Evolutionary conservation across 1,284 basidiomycete genomes (phyloP), one percentile per base, ranked within the genome.

Genomic region (Rhodotorula mucilaginosa): DNA sequence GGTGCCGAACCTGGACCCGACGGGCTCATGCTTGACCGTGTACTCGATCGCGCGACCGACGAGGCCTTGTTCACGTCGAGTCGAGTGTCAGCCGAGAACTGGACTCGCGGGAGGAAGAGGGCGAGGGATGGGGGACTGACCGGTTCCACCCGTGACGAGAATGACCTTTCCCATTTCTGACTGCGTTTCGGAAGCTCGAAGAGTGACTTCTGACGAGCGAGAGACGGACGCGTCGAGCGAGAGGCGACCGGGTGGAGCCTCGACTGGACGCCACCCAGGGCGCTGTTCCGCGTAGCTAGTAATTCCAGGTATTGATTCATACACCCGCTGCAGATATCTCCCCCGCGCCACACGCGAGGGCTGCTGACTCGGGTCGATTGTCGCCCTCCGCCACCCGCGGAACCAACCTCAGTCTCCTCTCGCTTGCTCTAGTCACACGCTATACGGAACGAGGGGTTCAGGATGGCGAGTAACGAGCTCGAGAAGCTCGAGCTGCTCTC

Each of bases 401-500:
- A 26, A n/a, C 34, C 34, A 34, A 7, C 34, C 34, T 34, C 8
- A 2, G 29, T 29, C 54, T 23, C 12, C 54, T 26, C 54, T 29
- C 12, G 2, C 54, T 5, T 21, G 19, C 58, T 10, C 57, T 10
- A 29, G 29, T 31, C 54, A n/a, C 26, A n/a, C 52, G 7, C 26
- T 5, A 21, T 29, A 31, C 12, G 29, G 29, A 18, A 18, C 7
- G 48, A 6, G 5, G 18, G 48, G 48, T 21, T 31, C 62, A 31
- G 13, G 12, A 74, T 74, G 71, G 66, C 71, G 2, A 57, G 51
- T n/a, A n/a, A 67, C 34, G 69, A 64, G 23, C 66, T 79, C 19
- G 73, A 76, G 59, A 64, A 92, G 82, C 89, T 97, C 82, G 94
- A 97, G 82, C 86, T 90, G 71, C 87, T 97, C 64, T 94, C 92